Base-by-base conservation (phyloP, 257 asterid species). In the Lycium ferocissimum region DNA sequence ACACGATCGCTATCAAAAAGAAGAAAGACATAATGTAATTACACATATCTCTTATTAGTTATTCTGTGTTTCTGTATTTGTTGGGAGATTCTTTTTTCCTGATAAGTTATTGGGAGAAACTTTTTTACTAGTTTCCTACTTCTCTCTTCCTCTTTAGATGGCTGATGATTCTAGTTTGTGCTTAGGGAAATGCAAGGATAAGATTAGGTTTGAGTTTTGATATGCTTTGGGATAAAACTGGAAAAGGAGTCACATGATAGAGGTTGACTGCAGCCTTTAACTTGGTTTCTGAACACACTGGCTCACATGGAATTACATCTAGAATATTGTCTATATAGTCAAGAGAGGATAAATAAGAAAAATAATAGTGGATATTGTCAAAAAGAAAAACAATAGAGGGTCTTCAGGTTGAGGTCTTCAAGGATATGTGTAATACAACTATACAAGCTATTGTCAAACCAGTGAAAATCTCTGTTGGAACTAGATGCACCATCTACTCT, bases 181-280 rank as follows among this genome's bases (percentile, higher is more conserved):
- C 57, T 4, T 40, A 9, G 3, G 57, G 56, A 2, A 9, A 71
- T 71, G 37, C 79, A n/a, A 71, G 35, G 57, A 18, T 43, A 43
- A 43, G 37, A 43, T 17, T 71, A 71, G 35, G 35, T 40, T 71
- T 9, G 56, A 71, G 17, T 40, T 70, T 70, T 71, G 35, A 40
- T 71, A 71, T 17, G 56, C 56, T 71, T 71, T 71, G 4, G 79
- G 51, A 40, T 40, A 47, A 8, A 72, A 72, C 53, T 71, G 79
- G 79, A 43, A 72, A 71, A 18, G 57, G 18, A 40, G 17, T 72
- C 79, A 43, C 80, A 70, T 72, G 57, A n/a, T 72, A 43, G 57
- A 45, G 43, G 9, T 9, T 72, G 57, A 72, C 56, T 72, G 57
- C 43, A 43, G 37, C 57, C 80, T 43, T 72, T 43, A 18, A 72